Evolutionary conservation across 2,329 filamentous ascomycete species (phyloP).

Genomic region (Delphinella strobiligena): DNA sequence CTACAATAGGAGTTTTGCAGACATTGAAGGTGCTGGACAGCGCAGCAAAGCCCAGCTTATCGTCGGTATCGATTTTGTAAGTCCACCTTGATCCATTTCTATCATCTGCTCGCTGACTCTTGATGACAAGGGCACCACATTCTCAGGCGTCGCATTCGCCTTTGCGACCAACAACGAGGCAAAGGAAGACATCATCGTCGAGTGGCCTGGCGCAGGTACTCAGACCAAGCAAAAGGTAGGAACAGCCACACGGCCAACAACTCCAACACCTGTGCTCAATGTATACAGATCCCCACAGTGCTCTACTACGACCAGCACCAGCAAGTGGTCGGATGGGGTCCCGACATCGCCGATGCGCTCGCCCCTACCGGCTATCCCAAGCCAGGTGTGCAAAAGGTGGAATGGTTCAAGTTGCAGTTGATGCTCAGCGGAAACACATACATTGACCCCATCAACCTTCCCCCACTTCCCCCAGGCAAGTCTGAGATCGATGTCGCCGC

Average conservation of each 20-base stretch:
- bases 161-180: slow-evolving; percentile 93
- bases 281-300: slow-evolving; percentile 80
- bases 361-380: slow-evolving; percentile 96
- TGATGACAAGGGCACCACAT: slow-evolving; percentile 69
- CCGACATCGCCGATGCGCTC: slow-evolving; percentile 92
- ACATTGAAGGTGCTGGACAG: slow-evolving; percentile 78
- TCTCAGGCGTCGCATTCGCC: slow-evolving; percentile 89
- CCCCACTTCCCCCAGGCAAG: slow-evolving; percentile 91
- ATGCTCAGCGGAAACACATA: slow-evolving; percentile 99
- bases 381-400: slow-evolving; percentile 93
- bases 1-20: slow-evolving; percentile 25
- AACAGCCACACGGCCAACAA: no score
- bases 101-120: neutral
- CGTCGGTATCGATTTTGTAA: slow-evolving; percentile 96
- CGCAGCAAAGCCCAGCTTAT: slow-evolving; percentile 94
- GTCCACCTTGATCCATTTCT: slow-evolving; percentile 18
- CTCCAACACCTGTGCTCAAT: no score
- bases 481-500: slow-evolving; percentile 99
- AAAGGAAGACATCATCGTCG: slow-evolving; percentile 96
- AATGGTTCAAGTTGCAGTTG: slow-evolving; percentile 99
- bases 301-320: slow-evolving; percentile 99
- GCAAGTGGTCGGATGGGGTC: slow-evolving; percentile 98
- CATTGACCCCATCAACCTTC: slow-evolving; percentile 97
- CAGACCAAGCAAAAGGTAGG: slow-evolving; percentile 95
- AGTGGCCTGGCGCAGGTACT: slow-evolving; percentile 95